Conservation (phyloP, 2,329 filamentous ascomycete genomes). For the Alternaria ethzedia region DNA sequence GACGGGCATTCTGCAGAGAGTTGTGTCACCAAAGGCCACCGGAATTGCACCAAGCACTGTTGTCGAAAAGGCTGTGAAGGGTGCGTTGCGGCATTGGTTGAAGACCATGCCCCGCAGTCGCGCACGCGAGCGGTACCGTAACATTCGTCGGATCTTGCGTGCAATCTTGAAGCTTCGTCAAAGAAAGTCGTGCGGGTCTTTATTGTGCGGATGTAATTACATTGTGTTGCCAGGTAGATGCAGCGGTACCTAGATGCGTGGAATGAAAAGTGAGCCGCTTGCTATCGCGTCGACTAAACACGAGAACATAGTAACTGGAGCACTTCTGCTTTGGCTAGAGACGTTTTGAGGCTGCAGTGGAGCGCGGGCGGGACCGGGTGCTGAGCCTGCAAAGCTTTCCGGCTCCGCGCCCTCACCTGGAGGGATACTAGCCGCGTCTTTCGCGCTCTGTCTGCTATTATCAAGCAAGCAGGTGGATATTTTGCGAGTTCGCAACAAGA, state of each 20-base stretch:
- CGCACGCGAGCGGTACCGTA: not conserved
- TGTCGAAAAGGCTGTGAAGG: not conserved
- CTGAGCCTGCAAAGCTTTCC: not conserved
- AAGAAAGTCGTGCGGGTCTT: not conserved
- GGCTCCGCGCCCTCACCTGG: not conserved
- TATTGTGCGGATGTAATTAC: not conserved
- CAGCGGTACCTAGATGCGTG: not conserved
- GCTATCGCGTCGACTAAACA: not conserved
- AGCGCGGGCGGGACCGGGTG: not conserved
- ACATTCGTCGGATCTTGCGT: not conserved
- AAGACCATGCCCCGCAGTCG: not conserved
- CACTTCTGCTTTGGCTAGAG: not conserved
- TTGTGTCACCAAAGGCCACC: not conserved
- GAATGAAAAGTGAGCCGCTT: not conserved
- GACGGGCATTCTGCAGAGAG: not conserved
- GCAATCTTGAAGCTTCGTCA: not conserved
- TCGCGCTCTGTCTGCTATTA: not conserved
- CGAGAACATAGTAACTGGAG: not conserved
- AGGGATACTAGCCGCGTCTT: not conserved
- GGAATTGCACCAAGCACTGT: not conserved
- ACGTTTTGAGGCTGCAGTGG: not conserved
- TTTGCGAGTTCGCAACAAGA: not conserved
- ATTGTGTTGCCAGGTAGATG: not conserved
- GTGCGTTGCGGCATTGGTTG: not conserved
- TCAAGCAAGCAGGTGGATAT: not conserved